Conservation (phyloP, 2,329 filamentous ascomycete species). For the Aspergillus quadrilineatus region DNA sequence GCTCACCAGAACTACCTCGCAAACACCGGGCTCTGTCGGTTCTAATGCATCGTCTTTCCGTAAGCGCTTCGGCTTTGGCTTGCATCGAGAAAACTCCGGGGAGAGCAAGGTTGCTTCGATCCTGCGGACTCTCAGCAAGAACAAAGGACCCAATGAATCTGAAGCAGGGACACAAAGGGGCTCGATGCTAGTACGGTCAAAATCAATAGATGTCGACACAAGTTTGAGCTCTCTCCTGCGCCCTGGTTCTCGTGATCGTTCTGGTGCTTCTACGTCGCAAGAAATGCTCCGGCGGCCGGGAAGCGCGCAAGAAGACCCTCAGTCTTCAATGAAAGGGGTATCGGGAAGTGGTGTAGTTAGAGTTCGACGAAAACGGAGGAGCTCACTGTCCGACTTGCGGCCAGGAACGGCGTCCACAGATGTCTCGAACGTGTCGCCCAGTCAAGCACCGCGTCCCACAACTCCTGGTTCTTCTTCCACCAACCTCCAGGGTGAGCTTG, state of each 20-base stretch:
- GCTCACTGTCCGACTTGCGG: constrained; percentile 84
- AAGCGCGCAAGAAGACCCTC: constrained; percentile 49
- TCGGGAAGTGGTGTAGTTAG: constrained; percentile 42
- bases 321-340: constrained; percentile 53
- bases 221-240: constrained; percentile 48
- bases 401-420: constrained; percentile 62
- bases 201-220: constrained; percentile 71
- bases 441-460: constrained; percentile 38
- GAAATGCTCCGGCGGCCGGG: constrained; percentile 45
- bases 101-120: constrained; percentile 72
- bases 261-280: constrained; percentile 51
- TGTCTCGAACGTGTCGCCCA: constrained; percentile 40
- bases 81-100: constrained; percentile 75
- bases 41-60: constrained; percentile 86
- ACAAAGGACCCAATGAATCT: constrained; percentile 60
- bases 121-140: constrained; percentile 87
- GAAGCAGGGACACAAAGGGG: constrained; percentile 68
- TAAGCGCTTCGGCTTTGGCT: constrained; percentile 77
- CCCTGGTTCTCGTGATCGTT: constrained; percentile 57
- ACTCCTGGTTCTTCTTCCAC: constrained; percentile 30
- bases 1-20: constrained; percentile 58
- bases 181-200: constrained; percentile 64
- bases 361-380: constrained; percentile 77
- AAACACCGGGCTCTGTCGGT: constrained; percentile 70
- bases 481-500: constrained; percentile 28